Evolutionary conservation across 352 stramenopile genomes (phyloP), one percentile per base, ranked within the genome.

Genomic region (Phytophthora pini): DNA sequence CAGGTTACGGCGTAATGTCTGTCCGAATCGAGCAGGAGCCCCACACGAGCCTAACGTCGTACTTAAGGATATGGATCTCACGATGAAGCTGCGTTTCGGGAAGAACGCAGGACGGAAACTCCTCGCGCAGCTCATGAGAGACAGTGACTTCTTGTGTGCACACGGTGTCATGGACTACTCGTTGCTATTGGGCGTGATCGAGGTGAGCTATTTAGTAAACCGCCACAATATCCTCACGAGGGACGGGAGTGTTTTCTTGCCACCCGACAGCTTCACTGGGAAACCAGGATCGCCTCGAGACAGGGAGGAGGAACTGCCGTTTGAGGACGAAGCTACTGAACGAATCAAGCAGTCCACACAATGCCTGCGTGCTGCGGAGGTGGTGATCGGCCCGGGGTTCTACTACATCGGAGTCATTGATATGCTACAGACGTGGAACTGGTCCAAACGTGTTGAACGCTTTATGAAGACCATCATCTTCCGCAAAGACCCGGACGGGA

Each of bases 341-440:
- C 66, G 74, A 15, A 58, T 79, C 27, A 91, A 91, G 58, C 82
- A 93, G 53, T 92, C 82, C 9, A 76, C 76, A 8, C 70, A 79
- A 47, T 86, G 81, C 56, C 56, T 96, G 9, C 82, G 77, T 5
- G 85, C 83, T 22, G 80, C 80, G 5, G 84, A 94, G 34, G 84
- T 94, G 20, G 85, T 96, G 17, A 89, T 94, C 39, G 87, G 85
- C 0, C 87, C 88, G 4, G 84, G 86, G 0, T 89, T 92, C 54
- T 96, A 95, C 61, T 96, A 95, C 74, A 89, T 96, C 26, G 88
- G 88, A 2, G 47, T 96, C 12, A 95, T 96, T 59, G 88, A 96
- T 56, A 95, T 96, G 39, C 39, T 96, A 46, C 88, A 96, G 67
- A 89, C 79, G 22, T 96, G 85, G 84, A 95, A 72, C 20, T 66